phyloP scores from a whole-genome alignment of 2,329 filamentous ascomycete species.

The Ustulina deusta region DNA sequence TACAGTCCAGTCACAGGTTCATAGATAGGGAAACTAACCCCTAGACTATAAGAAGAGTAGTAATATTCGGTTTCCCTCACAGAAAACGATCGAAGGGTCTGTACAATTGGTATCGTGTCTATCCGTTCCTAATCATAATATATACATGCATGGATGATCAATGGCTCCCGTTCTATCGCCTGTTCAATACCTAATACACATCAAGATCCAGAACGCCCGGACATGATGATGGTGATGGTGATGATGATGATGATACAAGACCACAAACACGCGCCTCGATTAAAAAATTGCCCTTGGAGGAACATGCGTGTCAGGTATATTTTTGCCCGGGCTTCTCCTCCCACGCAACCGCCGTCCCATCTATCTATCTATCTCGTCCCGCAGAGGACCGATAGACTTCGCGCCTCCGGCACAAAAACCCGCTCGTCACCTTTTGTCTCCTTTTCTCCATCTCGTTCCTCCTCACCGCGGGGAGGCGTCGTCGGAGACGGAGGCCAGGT shows the following conservation, averaged over 20 bases:
- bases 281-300: background rate
- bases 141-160: background rate
- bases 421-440: too few relatives aligned
- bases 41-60: too few relatives aligned
- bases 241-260: background rate
- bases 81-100: background rate
- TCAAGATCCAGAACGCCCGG: background rate
- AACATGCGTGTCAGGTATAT: background rate
- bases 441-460: too few relatives aligned
- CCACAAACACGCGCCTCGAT: background rate
- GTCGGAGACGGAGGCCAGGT: constrained; percentile 36
- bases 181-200: background rate
- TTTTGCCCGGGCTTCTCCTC: too few relatives aligned
- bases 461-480: constrained; percentile 21
- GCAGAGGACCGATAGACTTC: too few relatives aligned
- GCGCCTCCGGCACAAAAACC: too few relatives aligned
- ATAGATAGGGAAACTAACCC: background rate
- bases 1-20: background rate
- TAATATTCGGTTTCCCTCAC: too few relatives aligned
- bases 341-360: too few relatives aligned
- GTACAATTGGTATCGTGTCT: background rate
- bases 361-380: too few relatives aligned
- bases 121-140: background rate
- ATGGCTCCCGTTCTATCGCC: background rate
- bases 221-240: background rate